phyloP scores from a whole-genome alignment of 805 yeast genomes.

The Jamesozyma jinghongensis region DNA sequence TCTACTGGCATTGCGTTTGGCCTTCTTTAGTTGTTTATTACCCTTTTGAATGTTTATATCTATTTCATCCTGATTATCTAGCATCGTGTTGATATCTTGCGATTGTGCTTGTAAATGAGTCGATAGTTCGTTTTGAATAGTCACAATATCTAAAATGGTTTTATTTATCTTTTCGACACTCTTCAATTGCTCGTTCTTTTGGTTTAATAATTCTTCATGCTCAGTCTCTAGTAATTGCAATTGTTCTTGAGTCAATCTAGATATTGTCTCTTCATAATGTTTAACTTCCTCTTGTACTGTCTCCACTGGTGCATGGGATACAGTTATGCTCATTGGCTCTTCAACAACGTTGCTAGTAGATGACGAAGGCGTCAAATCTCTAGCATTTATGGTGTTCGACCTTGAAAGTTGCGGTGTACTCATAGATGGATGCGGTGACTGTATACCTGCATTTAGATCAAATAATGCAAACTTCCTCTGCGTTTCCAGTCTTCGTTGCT shows the following conservation, averaged over 20 bases:
- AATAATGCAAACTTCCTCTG: conserved; percentile 31
- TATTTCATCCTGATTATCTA: conserved; percentile 60
- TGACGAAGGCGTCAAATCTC: too few relatives aligned
- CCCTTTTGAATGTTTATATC: conserved; percentile 60
- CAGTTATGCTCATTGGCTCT: conserved; percentile 17
- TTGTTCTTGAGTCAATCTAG: conserved; percentile 41
- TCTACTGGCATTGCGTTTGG: conserved; percentile 54
- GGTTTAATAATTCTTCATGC: conserved; percentile 43
- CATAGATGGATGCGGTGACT: neutral
- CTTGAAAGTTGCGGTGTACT: neutral
- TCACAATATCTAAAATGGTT: conserved; percentile 63
- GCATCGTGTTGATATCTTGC: conserved; percentile 52
- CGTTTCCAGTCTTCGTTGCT: conserved; percentile 36
- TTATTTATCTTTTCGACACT: conserved; percentile 52
- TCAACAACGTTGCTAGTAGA: neutral
- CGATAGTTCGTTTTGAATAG: conserved; percentile 64
- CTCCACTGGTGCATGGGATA: conserved; percentile 23
- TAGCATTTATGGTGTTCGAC: neutral
- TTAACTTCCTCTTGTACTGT: conserved; percentile 28
- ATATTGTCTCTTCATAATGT: conserved; percentile 30
- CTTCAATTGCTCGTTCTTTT: conserved; percentile 51
- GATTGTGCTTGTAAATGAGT: conserved; percentile 66
- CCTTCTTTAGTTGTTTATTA: conserved; percentile 58
- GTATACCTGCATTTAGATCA: conserved; percentile 15
- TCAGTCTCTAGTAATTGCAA: conserved; percentile 49